A percentile compares a stretch with the other conserved stretches of the same genome.
These are phyloP conservation scores for Diddensiella caesifluorescens DNA, from an alignment of 805 yeast genomes.

Conservation along the genomic window DNA sequence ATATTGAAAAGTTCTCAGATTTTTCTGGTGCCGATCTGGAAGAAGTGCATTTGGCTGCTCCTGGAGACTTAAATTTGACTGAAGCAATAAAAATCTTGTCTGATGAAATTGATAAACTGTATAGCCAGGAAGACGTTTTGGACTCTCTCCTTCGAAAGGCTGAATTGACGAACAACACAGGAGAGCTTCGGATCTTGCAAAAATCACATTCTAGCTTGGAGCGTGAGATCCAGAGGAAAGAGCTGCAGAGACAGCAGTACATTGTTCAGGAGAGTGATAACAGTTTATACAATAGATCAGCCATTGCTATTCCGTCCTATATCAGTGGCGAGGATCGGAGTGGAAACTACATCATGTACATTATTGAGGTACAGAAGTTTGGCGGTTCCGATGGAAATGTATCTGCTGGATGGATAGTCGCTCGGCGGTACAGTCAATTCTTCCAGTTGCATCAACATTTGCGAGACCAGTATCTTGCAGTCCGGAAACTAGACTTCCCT, in stretches of 20 bases:
- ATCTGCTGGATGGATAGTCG: conserved; percentile 83
- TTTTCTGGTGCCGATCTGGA: conserved; percentile 12
- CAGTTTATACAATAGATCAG: conserved; percentile 52
- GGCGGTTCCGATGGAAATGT: conserved; percentile 32
- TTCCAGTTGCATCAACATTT: conserved; percentile 63
- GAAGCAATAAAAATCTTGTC: conserved; percentile 61
- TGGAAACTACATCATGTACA: conserved; percentile 60
- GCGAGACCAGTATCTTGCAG: conserved; percentile 45
- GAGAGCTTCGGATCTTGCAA: conserved; percentile 60
- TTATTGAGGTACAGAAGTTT: conserved; percentile 66
- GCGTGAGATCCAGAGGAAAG: conserved; percentile 68
- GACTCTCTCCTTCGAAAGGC: conserved; percentile 72
- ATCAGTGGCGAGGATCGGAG: conserved; percentile 44
- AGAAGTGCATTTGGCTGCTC: conserved; percentile 51
- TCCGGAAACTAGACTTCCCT: conserved; percentile 49
- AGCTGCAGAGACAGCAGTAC: conserved; percentile 71
- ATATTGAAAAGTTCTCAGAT: background rate
- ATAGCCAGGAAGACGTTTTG: conserved; percentile 58
- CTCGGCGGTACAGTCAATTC: conserved; percentile 83
- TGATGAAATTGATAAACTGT: conserved; percentile 51
- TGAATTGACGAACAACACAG: conserved; percentile 69
- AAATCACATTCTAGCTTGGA: conserved; percentile 64
- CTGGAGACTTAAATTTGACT: conserved; percentile 59
- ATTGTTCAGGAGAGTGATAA: conserved; percentile 79
- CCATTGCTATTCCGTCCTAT: conserved; percentile 38